Evolutionary conservation across 176 grass and related monocot genomes (phyloP).

Genomic region (Juncus effusus): DNA sequence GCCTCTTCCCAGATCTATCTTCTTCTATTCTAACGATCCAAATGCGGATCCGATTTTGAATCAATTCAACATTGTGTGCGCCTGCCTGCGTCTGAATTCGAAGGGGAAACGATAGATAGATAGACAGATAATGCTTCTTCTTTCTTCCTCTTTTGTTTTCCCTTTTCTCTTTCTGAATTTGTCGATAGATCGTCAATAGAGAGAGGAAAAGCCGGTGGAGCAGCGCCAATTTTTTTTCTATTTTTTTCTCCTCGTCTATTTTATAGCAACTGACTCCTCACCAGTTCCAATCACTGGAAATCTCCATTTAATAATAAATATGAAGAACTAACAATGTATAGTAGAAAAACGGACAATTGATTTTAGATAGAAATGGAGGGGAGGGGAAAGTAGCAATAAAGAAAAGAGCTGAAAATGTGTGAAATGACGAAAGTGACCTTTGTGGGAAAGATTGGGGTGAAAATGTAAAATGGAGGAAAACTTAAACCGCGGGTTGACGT

Average conservation of each 20-base stretch:
- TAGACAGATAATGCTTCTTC: too few species aligned
- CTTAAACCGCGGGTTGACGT: too few species aligned
- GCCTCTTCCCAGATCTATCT: conserved; percentile 21
- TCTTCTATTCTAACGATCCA: conserved; percentile 9
- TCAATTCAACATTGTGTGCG: background rate
- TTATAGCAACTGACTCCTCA: background rate
- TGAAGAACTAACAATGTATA: background rate
- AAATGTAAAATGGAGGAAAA: background rate
- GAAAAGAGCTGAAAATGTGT: background rate
- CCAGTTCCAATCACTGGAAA: background rate
- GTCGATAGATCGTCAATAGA: conserved; percentile 35
- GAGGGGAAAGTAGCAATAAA: background rate
- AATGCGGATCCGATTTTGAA: conserved; percentile 21
- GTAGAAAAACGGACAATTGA: background rate
- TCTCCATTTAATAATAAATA: background rate
- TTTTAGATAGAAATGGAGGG: background rate
- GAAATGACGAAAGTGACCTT: conserved; percentile 12
- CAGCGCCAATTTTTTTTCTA: conserved; percentile 60
- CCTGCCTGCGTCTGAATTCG: background rate
- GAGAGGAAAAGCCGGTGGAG: conserved; percentile 39
- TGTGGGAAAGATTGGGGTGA: background rate
- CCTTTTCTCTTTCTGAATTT: conserved; percentile 22
- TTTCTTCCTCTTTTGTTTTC: background rate
- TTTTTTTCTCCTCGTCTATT: conserved; percentile 21
- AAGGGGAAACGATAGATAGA: background rate